Conservation (phyloP, 768 basidiomycete genomes). For the Boletus bicolor region DNA sequence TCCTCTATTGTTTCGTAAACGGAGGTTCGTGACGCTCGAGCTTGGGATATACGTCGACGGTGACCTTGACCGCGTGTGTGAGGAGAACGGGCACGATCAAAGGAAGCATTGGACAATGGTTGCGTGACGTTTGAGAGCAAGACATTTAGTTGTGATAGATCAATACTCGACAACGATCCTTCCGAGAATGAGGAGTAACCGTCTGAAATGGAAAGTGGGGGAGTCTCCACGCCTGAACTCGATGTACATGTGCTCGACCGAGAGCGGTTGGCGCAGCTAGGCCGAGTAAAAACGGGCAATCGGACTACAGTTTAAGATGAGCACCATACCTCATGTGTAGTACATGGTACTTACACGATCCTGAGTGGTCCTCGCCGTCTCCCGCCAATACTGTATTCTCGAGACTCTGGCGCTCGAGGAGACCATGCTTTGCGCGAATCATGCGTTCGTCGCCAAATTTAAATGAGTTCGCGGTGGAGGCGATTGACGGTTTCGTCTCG, state of each 20-base stretch:
- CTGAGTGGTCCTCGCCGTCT: slow-evolving; percentile 57
- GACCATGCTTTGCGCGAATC: slow-evolving; percentile 59
- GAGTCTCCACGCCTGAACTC: slow-evolving; percentile 67
- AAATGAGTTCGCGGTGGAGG: slow-evolving; percentile 53
- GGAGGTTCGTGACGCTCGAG: slow-evolving; percentile 60
- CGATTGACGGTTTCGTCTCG: slow-evolving; percentile 60
- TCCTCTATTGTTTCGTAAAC: slow-evolving; percentile 82
- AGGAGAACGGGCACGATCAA: slow-evolving; percentile 37
- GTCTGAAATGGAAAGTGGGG: slow-evolving; percentile 67
- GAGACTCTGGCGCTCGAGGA: slow-evolving; percentile 62
- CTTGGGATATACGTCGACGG: slow-evolving; percentile 64
- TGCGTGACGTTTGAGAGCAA: slow-evolving; percentile 55
- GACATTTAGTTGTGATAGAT: slow-evolving; percentile 57
- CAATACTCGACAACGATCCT: slow-evolving; percentile 76
- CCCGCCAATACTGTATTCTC: slow-evolving; percentile 65
- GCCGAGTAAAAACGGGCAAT: slow-evolving; percentile 61
- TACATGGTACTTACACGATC: slow-evolving; percentile 44
- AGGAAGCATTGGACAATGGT: slow-evolving; percentile 42
- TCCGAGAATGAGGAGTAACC: slow-evolving; percentile 63
- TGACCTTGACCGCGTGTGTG: slow-evolving; percentile 58
- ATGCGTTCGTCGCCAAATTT: slow-evolving; percentile 68
- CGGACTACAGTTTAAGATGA: slow-evolving; percentile 34
- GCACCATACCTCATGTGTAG: not conserved
- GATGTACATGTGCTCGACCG: slow-evolving; percentile 69
- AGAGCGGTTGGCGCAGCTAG: slow-evolving; percentile 46